A percentile compares a stretch with the other conserved stretches of the same genome.
Conservation (phyloP, 345 rosid species). For the Salix udensis region DNA sequence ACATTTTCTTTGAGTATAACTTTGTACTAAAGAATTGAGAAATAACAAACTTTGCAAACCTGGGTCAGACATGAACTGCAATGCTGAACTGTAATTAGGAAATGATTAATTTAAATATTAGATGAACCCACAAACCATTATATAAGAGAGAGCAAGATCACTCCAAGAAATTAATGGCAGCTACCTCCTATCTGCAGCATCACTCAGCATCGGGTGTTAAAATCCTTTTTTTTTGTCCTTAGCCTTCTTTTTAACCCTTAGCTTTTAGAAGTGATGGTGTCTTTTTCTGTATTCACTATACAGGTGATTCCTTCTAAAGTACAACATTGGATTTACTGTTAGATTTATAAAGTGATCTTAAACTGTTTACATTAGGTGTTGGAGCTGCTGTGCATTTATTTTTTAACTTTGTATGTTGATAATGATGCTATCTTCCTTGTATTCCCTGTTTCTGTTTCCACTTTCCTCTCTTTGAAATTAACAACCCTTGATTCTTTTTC, state of each 20-base stretch:
- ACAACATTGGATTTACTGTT: neutral
- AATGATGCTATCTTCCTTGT: neutral
- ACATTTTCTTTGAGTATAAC: neutral
- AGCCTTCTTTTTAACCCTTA: neutral
- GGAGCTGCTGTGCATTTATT: neutral
- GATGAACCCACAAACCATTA: neutral
- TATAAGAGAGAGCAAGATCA: neutral
- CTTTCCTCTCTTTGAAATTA: neutral
- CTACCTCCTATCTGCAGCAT: neutral
- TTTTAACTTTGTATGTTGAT: neutral
- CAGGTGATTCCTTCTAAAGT: neutral
- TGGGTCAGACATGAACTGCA: neutral
- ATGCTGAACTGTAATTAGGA: slow-evolving; percentile 1
- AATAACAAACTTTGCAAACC: neutral
- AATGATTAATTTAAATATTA: neutral
- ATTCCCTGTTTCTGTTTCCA: neutral
- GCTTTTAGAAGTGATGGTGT: neutral
- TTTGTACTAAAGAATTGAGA: neutral
- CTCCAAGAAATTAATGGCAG: neutral
- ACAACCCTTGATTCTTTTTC: neutral
- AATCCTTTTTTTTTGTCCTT: neutral
- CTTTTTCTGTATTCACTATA: neutral
- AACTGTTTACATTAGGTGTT: neutral
- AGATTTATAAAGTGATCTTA: neutral
- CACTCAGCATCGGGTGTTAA: neutral